A percentile compares a stretch with the other conserved stretches of the same genome.
Conservation (phyloP, 2,329 filamentous ascomycete genomes). For the Colletotrichum costaricense region DNA sequence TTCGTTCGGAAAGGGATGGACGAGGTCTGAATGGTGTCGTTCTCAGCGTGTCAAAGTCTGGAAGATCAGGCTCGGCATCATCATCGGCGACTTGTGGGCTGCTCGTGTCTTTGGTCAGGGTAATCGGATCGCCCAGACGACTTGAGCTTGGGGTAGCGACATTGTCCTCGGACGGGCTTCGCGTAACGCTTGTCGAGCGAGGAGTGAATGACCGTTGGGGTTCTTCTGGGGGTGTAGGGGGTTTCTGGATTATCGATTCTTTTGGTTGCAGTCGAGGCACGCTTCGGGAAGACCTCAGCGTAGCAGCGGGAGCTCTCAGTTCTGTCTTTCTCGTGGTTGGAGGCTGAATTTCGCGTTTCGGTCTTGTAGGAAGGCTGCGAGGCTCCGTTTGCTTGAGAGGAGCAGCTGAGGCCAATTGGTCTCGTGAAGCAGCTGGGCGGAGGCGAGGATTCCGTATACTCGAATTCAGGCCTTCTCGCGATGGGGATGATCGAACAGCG, state of each 20-base stretch:
- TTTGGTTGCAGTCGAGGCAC: conserved; percentile 25
- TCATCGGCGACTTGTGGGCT: conserved; percentile 28
- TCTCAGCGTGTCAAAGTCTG: conserved; percentile 34
- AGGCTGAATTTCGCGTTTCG: conserved; percentile 34
- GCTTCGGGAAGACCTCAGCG: conserved; percentile 12
- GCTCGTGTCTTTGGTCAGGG: conserved; percentile 9
- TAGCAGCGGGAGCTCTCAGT: not conserved
- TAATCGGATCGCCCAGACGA: conserved; percentile 18
- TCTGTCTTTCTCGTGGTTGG: conserved; percentile 32
- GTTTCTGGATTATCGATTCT: conserved; percentile 28
- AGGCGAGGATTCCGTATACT: conserved; percentile 41
- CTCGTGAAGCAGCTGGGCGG: conserved; percentile 50
- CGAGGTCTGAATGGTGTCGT: conserved; percentile 43
- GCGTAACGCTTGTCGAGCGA: conserved; percentile 44
- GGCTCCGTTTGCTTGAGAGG: conserved; percentile 21
- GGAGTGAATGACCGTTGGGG: conserved; percentile 40
- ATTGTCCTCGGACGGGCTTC: conserved; percentile 42
- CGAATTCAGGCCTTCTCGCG: conserved; percentile 42
- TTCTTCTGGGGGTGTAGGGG: conserved; percentile 32
- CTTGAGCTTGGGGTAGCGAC: conserved; percentile 5
- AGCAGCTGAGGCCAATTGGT: conserved; percentile 37
- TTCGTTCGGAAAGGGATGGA: conserved; percentile 82
- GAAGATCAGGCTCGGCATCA: conserved; percentile 25
- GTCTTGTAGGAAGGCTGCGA: conserved; percentile 10
- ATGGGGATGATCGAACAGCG: conserved; percentile 43